Evolutionary conservation across 176 grass and related monocot species (phyloP), one percentile per base, ranked within the genome.

Genomic region (Bolboschoenus planiculmis): DNA sequence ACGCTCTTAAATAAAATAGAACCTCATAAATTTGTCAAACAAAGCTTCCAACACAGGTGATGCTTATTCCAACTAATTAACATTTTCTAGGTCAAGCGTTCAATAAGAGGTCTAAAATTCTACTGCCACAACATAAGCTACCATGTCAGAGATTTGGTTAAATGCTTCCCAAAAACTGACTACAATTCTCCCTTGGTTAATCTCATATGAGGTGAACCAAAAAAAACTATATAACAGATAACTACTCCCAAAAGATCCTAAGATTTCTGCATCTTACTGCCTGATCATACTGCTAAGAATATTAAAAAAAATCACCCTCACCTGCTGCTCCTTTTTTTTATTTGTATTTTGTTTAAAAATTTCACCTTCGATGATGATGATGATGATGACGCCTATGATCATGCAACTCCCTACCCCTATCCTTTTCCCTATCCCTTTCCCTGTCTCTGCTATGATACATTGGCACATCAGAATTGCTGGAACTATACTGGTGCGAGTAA

Each of bases 351-450:
- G 26, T 75, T 74, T 75, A 16, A 51, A 31, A 50, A 43, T 65
- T 63, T 82, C 37, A 82, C 39, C 79, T 82, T 29, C 79, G 20
- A 82, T 65, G 79, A 65, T 82, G 58, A 39, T 64, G 58, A 39
- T 64, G 44, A 13, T 48, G n/a, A 43, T 76, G 36, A 44, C 79
- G 79, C 2, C 79, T 82, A 65, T 82, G 11, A 82, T 82, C 79
- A 47, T 30, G 16, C 21, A 24, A 14, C 15, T 82, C 79, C 79
- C 79, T 64, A 44, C 36, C 79, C 58, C 79, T 63, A 61, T 81
- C 72, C 72, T 43, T 78, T 78, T 78, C 77, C 47, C 53, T 82
- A 44, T 65, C 78, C 78, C 78, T 80, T 80, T 80, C 78, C 50
- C 78, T 40, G 21, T 40, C 78, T 24, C 78, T 80, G 35, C 7